Base-by-base conservation (phyloP, 306 rosid genomes). In the Fragaria vesca region DNA sequence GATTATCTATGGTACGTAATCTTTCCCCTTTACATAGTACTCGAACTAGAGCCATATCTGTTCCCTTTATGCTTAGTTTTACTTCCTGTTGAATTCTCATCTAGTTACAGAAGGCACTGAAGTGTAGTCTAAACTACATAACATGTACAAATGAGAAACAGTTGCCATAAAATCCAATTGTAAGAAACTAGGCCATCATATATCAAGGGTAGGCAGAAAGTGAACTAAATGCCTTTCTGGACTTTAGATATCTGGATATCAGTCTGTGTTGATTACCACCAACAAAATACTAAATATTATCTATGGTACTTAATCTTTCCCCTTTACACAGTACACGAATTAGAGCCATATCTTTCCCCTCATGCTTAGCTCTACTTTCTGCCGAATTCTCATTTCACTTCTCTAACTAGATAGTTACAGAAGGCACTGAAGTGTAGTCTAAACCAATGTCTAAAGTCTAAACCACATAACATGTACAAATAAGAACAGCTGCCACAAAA, bases 201-300 rank as follows among this genome's bases (percentile, higher is more conserved):
- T 24, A 24, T 24, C 24, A 24, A 24, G 24, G 24, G 24, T 24
- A 24, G 24, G 24, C 24, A 24, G 24, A 24, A 24, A 24, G 24
- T 24, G 24, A 24, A 24, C 24, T 24, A 24, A 24, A 24, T 24
- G 24, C 24, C 24, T 24, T 24, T 24, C 24, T 24, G 24, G 24
- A 24, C 24, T 24, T 24, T 24, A 24, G 24, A 40, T 40, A 40
- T 40, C 46, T 73, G 77, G 77, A 73, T 57, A 15, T 57, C 77
- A 38, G 36, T 67, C 51, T 42, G 34, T 42, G 72, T 42, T 20
- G 34, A 55, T 63, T 54, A 24, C 87, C 74, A 76, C 74, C 74
- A 82, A 42, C 60, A 54, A n/a, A 43, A 38, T 66, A n/a, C 51
- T 42, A 28, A 32, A 72, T 60, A 74, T 61, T 52, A 61, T 52